phyloP scores from a whole-genome alignment of 495 filamentous ascomycete species.

The Neurospora sp. region DNA sequence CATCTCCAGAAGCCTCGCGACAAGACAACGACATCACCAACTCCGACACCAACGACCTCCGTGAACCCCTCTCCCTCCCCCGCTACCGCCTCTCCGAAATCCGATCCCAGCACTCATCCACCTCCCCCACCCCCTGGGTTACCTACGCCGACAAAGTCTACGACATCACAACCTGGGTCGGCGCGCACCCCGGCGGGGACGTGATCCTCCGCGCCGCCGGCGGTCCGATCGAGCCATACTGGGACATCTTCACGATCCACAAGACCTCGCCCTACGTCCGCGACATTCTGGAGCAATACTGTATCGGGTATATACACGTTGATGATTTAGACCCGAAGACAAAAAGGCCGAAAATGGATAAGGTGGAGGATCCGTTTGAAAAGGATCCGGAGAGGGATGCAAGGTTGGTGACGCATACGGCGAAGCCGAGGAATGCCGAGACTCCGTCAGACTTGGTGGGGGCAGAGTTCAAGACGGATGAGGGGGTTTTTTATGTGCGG shows the following conservation, averaged over 20 bases:
- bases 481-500: constrained; percentile 47
- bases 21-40: background rate
- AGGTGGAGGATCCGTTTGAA: constrained; percentile 47
- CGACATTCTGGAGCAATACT: constrained; percentile 46
- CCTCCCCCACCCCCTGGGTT: constrained; percentile 41
- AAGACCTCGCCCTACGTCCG: constrained; percentile 41
- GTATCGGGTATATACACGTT: constrained; percentile 42
- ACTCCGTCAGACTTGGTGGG: constrained; percentile 38
- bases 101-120: constrained; percentile 34
- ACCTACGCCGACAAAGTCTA: constrained; percentile 44
- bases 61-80: constrained; percentile 26
- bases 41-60: constrained; percentile 5
- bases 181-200: constrained; percentile 49
- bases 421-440: constrained; percentile 49
- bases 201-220: constrained; percentile 51
- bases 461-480: constrained; percentile 41
- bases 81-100: constrained; percentile 40
- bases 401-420: constrained; percentile 34
- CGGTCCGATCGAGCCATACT: constrained; percentile 48
- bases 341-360: constrained; percentile 29
- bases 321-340: constrained; percentile 45
- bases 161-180: constrained; percentile 50
- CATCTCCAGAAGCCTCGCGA: background rate
- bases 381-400: constrained; percentile 41
- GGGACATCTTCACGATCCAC: constrained; percentile 54